These are phyloP conservation scores for Phoma herbarum DNA, from an alignment of 2,329 filamentous ascomycete species.

Conservation along the genomic window DNA sequence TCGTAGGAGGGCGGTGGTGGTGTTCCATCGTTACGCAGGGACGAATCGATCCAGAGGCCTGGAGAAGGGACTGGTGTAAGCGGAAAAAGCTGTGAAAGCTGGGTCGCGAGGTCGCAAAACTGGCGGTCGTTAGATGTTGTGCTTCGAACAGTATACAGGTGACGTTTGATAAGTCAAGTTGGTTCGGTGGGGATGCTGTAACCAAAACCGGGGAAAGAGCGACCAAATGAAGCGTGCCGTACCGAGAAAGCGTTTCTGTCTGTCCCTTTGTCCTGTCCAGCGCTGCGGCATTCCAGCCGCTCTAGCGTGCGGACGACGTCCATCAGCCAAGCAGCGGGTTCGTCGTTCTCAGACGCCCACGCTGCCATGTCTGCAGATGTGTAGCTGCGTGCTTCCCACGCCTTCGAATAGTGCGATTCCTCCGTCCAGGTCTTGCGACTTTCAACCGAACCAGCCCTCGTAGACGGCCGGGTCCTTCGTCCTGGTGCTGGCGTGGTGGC, in stretches of 20 bases:
- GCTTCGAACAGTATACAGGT: slow-evolving; percentile 13
- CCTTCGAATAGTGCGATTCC: slow-evolving; percentile 12
- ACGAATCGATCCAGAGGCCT: slow-evolving; percentile 38
- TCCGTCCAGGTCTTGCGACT: slow-evolving; percentile 28
- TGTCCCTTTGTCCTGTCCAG: slow-evolving; percentile 28
- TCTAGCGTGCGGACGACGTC: slow-evolving; percentile 41
- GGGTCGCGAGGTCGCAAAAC: slow-evolving; percentile 37
- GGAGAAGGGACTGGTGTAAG: slow-evolving; percentile 30
- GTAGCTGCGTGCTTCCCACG: slow-evolving; percentile 27
- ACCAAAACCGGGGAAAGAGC: slow-evolving; percentile 31
- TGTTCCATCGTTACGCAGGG: slow-evolving; percentile 25
- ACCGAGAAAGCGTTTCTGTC: slow-evolving; percentile 40
- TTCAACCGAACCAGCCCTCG: slow-evolving; percentile 48
- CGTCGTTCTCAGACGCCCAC: slow-evolving; percentile 38
- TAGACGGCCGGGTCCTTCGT: slow-evolving; percentile 46
- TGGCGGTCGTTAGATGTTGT: slow-evolving; percentile 37
- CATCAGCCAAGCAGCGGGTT: slow-evolving; percentile 35
- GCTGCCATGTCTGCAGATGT: slow-evolving; percentile 27
- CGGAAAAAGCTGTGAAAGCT: slow-evolving; percentile 28
- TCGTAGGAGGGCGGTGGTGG: slow-evolving; percentile 57
- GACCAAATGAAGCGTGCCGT: slow-evolving; percentile 41
- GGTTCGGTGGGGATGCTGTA: slow-evolving; percentile 23
- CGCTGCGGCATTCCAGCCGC: slow-evolving; percentile 40
- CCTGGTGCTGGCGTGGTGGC: slow-evolving; percentile 41
- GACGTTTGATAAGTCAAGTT: slow-evolving; percentile 15